Evolutionary conservation across 164 flowering plant species (phyloP).

Genomic region (Piper longum): DNA sequence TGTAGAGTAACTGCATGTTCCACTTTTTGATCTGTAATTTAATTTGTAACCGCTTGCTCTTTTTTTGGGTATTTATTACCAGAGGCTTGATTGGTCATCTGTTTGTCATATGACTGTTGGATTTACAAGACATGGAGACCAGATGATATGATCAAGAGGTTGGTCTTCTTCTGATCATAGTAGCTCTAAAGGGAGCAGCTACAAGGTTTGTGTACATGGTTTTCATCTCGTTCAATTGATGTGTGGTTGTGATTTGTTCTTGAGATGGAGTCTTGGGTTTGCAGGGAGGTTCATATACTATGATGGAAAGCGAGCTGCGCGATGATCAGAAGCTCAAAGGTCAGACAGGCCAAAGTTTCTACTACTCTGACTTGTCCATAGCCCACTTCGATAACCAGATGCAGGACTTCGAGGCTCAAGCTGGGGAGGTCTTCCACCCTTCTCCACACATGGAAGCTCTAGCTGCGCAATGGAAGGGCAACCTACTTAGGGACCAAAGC

Average conservation of each 20-base stretch:
- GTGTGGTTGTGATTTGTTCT: background rate
- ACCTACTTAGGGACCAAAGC: slow-evolving; percentile 3
- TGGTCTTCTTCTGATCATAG: background rate
- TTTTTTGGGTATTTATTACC: background rate
- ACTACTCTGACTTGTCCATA: slow-evolving; percentile 26
- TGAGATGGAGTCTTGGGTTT: background rate
- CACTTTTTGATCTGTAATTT: background rate
- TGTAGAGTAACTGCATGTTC: background rate
- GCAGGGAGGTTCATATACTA: background rate
- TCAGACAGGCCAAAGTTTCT: slow-evolving; percentile 23
- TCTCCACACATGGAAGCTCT: slow-evolving; percentile 42
- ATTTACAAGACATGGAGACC: background rate
- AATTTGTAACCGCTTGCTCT: too few relatives aligned
- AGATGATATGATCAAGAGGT: too few relatives aligned
- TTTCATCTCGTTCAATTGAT: background rate
- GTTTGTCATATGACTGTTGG: background rate
- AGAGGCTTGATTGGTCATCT: background rate
- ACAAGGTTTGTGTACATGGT: background rate
- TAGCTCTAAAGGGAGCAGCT: background rate
- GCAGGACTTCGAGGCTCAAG: slow-evolving; percentile 3
- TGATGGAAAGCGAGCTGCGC: slow-evolving; percentile 19
- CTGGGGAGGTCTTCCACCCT: slow-evolving; percentile 11
- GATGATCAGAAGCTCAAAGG: slow-evolving; percentile 20
- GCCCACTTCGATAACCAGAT: slow-evolving; percentile 4
- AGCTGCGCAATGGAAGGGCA: slow-evolving; percentile 11